phyloP scores from a whole-genome alignment of 441 rosid genomes.

The Geranium incanum region DNA sequence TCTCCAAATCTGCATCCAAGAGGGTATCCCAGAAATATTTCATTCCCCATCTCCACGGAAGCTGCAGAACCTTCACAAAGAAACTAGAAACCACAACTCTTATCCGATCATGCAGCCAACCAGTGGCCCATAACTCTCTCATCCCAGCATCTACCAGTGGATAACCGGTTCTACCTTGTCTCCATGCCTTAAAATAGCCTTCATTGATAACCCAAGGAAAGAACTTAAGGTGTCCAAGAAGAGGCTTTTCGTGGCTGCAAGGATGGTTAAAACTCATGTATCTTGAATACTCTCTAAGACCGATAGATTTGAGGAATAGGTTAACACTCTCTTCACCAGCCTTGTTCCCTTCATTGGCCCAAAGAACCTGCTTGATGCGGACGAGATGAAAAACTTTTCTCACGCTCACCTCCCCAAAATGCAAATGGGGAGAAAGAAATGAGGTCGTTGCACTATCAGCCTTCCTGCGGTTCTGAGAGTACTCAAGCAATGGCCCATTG shows the following conservation, averaged over 20 bases:
- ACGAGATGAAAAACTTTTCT: conserved; percentile 87
- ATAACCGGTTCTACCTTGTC: conserved; percentile 96
- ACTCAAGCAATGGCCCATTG: conserved; percentile 81
- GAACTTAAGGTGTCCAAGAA: conserved; percentile 86
- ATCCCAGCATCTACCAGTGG: conserved; percentile 95
- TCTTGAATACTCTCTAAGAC: conserved; percentile 92
- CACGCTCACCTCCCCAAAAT: conserved; percentile 94
- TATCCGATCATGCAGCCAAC: conserved; percentile 95
- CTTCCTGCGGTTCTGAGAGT: conserved; percentile 78
- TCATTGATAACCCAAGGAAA: conserved; percentile 87
- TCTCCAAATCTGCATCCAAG: conserved; percentile 89
- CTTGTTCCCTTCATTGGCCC: conserved; percentile 92
- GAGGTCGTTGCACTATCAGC: conserved; percentile 98
- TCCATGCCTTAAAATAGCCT: conserved; percentile 91
- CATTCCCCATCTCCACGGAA: conserved; percentile 99
- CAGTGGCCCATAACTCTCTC: conserved; percentile 98
- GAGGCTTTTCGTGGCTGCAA: conserved; percentile 80
- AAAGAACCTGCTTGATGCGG: conserved; percentile 80
- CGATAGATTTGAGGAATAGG: conserved; percentile 84
- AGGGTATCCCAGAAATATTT: conserved; percentile 98
- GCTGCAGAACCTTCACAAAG: conserved; percentile 90
- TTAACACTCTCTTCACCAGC: conserved; percentile 92
- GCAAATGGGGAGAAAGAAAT: conserved; percentile 87
- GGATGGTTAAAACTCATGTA: conserved; percentile 94
- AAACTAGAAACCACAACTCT: conserved; percentile 94